These are phyloP conservation scores for Penicillium turbatum DNA, from an alignment of 495 filamentous ascomycete species.

Conservation along the genomic window DNA sequence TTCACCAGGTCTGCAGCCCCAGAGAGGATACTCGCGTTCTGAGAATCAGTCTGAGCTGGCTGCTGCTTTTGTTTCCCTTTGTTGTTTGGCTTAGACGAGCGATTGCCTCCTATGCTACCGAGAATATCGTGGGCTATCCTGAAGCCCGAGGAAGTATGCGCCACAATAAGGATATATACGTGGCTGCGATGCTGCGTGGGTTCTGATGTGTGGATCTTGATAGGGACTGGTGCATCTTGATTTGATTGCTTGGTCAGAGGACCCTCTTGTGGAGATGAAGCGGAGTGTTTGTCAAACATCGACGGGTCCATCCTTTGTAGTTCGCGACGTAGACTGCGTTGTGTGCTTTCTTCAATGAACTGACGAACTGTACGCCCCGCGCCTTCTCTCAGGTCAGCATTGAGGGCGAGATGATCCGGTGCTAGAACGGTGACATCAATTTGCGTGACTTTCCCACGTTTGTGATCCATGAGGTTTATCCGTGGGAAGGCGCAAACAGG, in stretches of 20 bases:
- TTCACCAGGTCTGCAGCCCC: constrained; percentile 32
- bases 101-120: background rate
- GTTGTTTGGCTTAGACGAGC: constrained; percentile 3
- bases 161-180: constrained; percentile 70
- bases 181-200: constrained; percentile 57
- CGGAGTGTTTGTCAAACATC: constrained; percentile 1
- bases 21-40: background rate
- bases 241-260: background rate
- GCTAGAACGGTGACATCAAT: constrained; percentile 61
- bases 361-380: constrained; percentile 9
- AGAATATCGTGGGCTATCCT: constrained; percentile 66
- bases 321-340: constrained; percentile 8
- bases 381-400: background rate
- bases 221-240: constrained; percentile 32
- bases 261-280: background rate
- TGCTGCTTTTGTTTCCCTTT: background rate
- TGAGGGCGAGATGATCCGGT: constrained; percentile 27
- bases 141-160: constrained; percentile 56
- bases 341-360: constrained; percentile 12
- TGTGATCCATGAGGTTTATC: constrained; percentile 19
- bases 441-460: constrained; percentile 46
- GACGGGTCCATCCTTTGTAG: constrained; percentile 8
- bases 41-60: background rate
- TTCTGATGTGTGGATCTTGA: constrained; percentile 45
- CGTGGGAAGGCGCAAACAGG: constrained; percentile 33